Conservation (phyloP, 768 basidiomycete species). For the Collybia sordida region DNA sequence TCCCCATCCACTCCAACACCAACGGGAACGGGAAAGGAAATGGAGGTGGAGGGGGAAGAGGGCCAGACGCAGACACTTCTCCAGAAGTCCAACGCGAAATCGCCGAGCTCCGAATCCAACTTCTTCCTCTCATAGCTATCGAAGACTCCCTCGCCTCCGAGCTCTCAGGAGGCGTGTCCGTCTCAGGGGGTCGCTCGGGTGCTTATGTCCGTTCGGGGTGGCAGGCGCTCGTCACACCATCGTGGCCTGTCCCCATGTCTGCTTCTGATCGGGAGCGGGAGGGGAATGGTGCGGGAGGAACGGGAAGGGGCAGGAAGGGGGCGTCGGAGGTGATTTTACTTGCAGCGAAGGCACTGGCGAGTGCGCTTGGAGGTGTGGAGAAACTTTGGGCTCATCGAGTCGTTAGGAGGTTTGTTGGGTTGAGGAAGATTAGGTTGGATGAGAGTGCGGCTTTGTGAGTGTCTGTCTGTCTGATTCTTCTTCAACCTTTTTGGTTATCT, state of each 20-base stretch:
- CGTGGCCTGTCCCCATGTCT: constrained; percentile 43
- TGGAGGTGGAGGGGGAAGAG: no score
- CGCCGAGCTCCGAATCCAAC: constrained; percentile 47
- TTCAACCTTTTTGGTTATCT: constrained; percentile 6
- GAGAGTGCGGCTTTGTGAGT: constrained; percentile 78
- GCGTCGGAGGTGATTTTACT: constrained; percentile 46
- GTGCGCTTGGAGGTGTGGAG: constrained; percentile 50
- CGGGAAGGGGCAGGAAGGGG: constrained; percentile 26
- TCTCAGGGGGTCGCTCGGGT: constrained; percentile 58
- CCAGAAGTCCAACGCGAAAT: constrained; percentile 34
- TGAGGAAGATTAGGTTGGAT: constrained; percentile 64
- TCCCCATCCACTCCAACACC: not conserved
- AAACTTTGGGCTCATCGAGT: constrained; percentile 71
- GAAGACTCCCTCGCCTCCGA: constrained; percentile 70
- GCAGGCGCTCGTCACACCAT: constrained; percentile 54
- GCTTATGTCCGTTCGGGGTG: constrained; percentile 73
- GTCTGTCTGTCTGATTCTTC: no score
- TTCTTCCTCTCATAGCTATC: constrained; percentile 64
- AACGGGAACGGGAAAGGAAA: no score
- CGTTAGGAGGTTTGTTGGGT: constrained; percentile 54
- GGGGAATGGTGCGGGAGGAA: no score
- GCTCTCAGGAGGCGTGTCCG: constrained; percentile 61
- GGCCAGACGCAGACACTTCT: not conserved
- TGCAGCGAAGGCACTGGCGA: constrained; percentile 54
- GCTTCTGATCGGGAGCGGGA: no score